Conservation (phyloP, 345 rosid genomes). For the Syzygium aromaticum region DNA sequence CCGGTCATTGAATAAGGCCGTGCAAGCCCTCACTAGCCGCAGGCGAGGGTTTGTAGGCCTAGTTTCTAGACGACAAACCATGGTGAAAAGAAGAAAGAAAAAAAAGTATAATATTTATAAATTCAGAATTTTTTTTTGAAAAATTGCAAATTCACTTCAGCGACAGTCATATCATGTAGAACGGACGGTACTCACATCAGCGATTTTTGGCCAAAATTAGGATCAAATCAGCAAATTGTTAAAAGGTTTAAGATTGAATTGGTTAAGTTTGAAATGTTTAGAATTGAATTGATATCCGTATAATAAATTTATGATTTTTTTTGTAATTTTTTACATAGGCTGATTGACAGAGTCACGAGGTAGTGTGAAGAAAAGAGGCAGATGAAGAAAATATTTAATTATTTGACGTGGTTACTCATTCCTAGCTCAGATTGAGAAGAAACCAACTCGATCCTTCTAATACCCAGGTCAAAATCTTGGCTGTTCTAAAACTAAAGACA, state of each 20-base stretch:
- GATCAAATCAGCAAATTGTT: background rate
- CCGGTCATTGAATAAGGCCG: background rate
- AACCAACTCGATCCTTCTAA: background rate
- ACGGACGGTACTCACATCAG: accelerated
- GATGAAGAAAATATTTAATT: background rate
- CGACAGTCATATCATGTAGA: accelerated
- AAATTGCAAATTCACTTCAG: background rate
- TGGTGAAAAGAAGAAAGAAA: background rate
- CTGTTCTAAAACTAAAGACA: background rate
- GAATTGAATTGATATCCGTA: background rate
- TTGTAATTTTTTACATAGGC: background rate
- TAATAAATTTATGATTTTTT: background rate
- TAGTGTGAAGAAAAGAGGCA: background rate
- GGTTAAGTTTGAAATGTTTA: background rate
- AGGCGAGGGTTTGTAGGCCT: background rate
- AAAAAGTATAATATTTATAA: background rate
- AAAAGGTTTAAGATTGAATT: background rate
- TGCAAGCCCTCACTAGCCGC: too few relatives aligned
- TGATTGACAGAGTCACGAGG: background rate
- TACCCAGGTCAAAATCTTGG: background rate
- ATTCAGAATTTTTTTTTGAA: too few relatives aligned
- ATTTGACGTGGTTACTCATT: background rate
- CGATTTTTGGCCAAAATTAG: background rate
- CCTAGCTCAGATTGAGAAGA: background rate
- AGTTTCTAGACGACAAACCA: background rate